Evolutionary conservation across 208 protist species (phyloP), one percentile per base, ranked within the genome.

Genomic region (Leishmania braziliensis): DNA sequence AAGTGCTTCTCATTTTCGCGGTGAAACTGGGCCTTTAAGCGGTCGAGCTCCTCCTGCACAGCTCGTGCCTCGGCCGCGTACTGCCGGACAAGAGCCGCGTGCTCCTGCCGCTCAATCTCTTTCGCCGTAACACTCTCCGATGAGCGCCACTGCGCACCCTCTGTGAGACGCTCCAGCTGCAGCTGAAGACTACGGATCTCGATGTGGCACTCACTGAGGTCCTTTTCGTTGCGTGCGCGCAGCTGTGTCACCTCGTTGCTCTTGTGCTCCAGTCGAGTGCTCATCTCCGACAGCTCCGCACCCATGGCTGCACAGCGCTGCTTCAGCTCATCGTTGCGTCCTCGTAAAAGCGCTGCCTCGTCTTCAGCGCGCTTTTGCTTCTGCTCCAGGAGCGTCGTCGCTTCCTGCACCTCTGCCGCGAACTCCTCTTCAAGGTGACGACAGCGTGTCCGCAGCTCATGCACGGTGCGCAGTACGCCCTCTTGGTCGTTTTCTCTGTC

Each of bases 401-500:
- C 60, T 39, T 80, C 85, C 43, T 33, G 68, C 76, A 72, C 39
- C 46, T 74, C 58, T 18, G 43, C 20, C 65, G 81, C 85, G 12
- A 79, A 68, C 14, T 82, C 80, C 39, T 71, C 72, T 77, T 78
- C 76, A 20, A 81, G 60, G 3, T 50, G 16, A 14, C 14, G 53
- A 77, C 76, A 77, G 33, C 84, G 60, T 26, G 75, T 71, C 48
- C 75, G 72, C 39, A 86, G 82, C 26, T 23, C 69, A 3, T 70
- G 62, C 60, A 83, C 82, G 29, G 72, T 72, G 33, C 71, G 56
- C 43, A 84, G 65, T 9, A 89, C 86, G n/a, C 76, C 63, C 16
- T 88, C 86, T 65, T 87, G 83, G 29, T 63, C 79, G 46, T 66
- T 74, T 74, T 92, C 89, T 8, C 75, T 58, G n/a, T 84, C 78